A percentile compares a stretch with the other conserved stretches of the same genome.
Evolutionary conservation across 371 early-diverging fungal genomes (phyloP).

Genomic region (Lichtheimia hyalospora): DNA sequence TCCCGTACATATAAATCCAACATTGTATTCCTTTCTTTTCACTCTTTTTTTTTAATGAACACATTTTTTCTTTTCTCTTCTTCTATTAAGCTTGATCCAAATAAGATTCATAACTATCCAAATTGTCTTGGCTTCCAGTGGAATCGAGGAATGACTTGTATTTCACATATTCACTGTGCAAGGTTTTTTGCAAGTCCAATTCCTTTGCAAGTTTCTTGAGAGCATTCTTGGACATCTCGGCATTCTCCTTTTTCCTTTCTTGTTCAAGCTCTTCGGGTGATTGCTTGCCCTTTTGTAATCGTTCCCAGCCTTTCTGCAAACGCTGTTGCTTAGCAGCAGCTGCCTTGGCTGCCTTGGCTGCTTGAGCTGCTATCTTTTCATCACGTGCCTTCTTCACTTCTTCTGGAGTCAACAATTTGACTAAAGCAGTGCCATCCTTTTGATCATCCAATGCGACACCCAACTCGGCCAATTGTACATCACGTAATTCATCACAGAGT

Average conservation of each 20-base stretch:
- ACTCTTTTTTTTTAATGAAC: background rate
- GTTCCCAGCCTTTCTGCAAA: constrained; percentile 44
- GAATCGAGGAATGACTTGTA: constrained; percentile 5
- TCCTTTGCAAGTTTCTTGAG: constrained; percentile 90
- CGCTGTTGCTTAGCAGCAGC: constrained; percentile 67
- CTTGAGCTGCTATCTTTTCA: constrained; percentile 60
- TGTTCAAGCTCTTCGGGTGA: constrained; percentile 82
- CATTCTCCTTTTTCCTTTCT: constrained; percentile 62
- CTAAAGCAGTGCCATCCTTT: constrained; percentile 89
- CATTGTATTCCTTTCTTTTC: background rate
- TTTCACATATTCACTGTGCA: constrained; percentile 82
- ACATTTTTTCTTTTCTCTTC: background rate
- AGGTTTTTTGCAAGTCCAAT: constrained; percentile 78
- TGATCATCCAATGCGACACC: constrained; percentile 93
- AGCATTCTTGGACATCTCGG: constrained; percentile 65
- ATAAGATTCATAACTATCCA: constrained; percentile 8
- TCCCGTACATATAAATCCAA: no score
- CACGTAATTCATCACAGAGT: constrained; percentile 86
- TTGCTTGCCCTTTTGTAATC: constrained; percentile 73
- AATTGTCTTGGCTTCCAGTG: constrained; percentile 3
- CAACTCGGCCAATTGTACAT: constrained; percentile 80
- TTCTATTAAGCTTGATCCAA: constrained; percentile 6
- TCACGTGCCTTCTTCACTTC: constrained; percentile 67
- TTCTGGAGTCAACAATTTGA: constrained; percentile 86
- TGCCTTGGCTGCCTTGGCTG: constrained; percentile 62